Evolutionary conservation across 768 basidiomycete species (phyloP).

Genomic region (Mycena rebaudengoi): DNA sequence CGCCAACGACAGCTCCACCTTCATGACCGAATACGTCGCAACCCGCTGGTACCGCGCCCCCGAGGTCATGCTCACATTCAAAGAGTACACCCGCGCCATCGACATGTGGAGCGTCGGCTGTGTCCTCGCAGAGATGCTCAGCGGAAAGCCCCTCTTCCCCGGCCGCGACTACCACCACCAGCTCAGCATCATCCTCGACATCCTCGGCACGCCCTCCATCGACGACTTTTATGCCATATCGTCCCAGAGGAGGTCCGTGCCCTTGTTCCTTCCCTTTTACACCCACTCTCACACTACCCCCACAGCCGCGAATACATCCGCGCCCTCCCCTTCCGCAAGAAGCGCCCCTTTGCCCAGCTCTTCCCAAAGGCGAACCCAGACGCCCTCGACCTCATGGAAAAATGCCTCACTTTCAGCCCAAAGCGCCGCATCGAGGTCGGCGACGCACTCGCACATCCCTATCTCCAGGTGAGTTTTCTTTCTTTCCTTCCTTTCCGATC

Average conservation of each 20-base stretch:
- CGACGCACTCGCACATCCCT: conserved; percentile 89
- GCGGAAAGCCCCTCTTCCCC: conserved; percentile 80
- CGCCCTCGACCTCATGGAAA: conserved; percentile 83
- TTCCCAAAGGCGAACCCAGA: conserved; percentile 77
- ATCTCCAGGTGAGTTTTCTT: conserved; percentile 60
- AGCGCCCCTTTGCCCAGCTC: conserved; percentile 64
- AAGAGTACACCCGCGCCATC: conserved; percentile 88
- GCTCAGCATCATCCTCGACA: conserved; percentile 78
- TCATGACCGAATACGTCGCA: conserved; percentile 98
- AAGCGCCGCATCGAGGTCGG: conserved; percentile 88
- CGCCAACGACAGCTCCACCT: conserved; percentile 82
- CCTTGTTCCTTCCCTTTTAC: too few species aligned
- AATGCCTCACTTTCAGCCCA: conserved; percentile 86
- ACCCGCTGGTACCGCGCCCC: too few species aligned
- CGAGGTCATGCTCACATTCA: conserved; percentile 99
- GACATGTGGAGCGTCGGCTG: conserved; percentile 71
- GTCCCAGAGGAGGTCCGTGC: too few species aligned
- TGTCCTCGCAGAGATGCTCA: conserved; percentile 79
- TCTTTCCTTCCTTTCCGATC: conserved; percentile 5
- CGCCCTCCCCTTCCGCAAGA: conserved; percentile 50
- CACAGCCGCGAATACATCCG: conserved; percentile 3
- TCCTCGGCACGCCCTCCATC: conserved; percentile 82
- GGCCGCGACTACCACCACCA: conserved; percentile 84
- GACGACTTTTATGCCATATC: conserved; percentile 89
- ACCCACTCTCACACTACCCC: too few species aligned